Conservation (phyloP, 1,284 basidiomycete species). For the Leccinum subrobustum region DNA sequence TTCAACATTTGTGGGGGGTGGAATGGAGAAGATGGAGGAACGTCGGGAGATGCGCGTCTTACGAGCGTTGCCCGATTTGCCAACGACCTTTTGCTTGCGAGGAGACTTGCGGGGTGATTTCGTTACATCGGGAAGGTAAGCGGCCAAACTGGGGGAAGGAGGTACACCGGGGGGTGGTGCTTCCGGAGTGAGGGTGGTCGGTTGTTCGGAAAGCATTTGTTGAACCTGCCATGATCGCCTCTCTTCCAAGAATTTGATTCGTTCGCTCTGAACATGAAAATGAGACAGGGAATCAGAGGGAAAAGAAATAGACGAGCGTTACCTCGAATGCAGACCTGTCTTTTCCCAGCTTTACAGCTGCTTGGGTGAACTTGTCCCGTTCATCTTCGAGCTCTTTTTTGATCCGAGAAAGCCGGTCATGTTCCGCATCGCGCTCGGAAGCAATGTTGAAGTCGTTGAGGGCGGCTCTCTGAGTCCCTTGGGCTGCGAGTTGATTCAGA, state of each 20-base stretch:
- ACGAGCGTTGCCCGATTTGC: slow-evolving; percentile 43
- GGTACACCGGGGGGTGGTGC: slow-evolving; percentile 3
- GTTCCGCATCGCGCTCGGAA: slow-evolving; percentile 53
- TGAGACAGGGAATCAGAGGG: slow-evolving; percentile 2
- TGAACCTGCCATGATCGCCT: slow-evolving; percentile 64
- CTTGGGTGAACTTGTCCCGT: slow-evolving; percentile 63
- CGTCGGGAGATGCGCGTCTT: slow-evolving; percentile 47
- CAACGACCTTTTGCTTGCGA: slow-evolving; percentile 35
- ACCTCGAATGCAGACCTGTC: slow-evolving; percentile 74
- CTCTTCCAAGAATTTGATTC: slow-evolving; percentile 62
- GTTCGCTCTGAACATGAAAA: slow-evolving; percentile 50
- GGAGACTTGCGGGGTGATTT: slow-evolving; percentile 43
- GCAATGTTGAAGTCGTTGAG: slow-evolving; percentile 50
- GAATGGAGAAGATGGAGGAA: slow-evolving; percentile 38
- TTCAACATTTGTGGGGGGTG: slow-evolving; percentile 38
- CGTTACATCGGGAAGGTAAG: slow-evolving; percentile 24
- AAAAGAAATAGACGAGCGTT: slow-evolving; percentile 12
- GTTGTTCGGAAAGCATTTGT: slow-evolving; percentile 57
- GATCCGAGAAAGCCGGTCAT: slow-evolving; percentile 48
- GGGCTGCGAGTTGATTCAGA: slow-evolving; percentile 49
- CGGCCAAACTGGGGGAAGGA: slow-evolving; percentile 17
- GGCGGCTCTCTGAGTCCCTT: slow-evolving; percentile 36
- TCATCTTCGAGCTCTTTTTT: slow-evolving; percentile 65
- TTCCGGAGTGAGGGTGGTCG: slow-evolving; percentile 42
- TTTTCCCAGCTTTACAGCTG: slow-evolving; percentile 58